A percentile compares a stretch with the other conserved stretches of the same genome.
Conservation (phyloP, 1,139 yeast genomes). For the Yamadazyma buinensis region DNA sequence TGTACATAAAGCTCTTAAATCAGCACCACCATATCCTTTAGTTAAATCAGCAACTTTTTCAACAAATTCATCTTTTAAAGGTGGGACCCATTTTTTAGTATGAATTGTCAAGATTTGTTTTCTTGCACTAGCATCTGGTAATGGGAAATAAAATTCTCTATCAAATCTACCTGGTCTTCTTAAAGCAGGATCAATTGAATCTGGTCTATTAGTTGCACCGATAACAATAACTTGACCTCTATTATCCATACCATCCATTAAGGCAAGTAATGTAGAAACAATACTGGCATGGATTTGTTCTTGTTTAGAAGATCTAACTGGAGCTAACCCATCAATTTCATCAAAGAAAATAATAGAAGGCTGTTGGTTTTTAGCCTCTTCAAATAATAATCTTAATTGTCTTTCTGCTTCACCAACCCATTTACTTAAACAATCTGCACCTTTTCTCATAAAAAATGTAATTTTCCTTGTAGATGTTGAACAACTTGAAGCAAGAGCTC, state of each 20-base stretch:
- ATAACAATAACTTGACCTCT: slow-evolving; percentile 95
- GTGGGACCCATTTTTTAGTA: slow-evolving; percentile 86
- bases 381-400: slow-evolving; percentile 82
- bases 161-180: slow-evolving; percentile 98
- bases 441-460: slow-evolving; percentile 97
- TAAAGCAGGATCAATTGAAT: slow-evolving; percentile 94
- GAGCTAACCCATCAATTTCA: slow-evolving; percentile 97
- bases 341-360: slow-evolving; percentile 95
- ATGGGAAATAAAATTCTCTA: slow-evolving; percentile 91
- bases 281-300: slow-evolving; percentile 98
- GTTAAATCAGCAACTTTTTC: slow-evolving; percentile 73
- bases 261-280: slow-evolving; percentile 87
- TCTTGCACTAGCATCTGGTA: slow-evolving; percentile 82
- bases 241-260: slow-evolving; percentile 99
- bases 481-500: slow-evolving; percentile 95
- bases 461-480: slow-evolving; percentile 79
- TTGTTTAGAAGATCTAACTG: slow-evolving; percentile 94
- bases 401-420: slow-evolving; percentile 99
- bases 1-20: slow-evolving; percentile 87
- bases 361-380: slow-evolving; percentile 94
- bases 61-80: slow-evolving; percentile 54
- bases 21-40: slow-evolving; percentile 99
- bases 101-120: slow-evolving; percentile 77
- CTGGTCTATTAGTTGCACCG: slow-evolving; percentile 98
- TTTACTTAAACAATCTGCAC: slow-evolving; percentile 94